Evolutionary conservation across 1,284 basidiomycete species (phyloP).

Genomic region (Cerrena zonata): DNA sequence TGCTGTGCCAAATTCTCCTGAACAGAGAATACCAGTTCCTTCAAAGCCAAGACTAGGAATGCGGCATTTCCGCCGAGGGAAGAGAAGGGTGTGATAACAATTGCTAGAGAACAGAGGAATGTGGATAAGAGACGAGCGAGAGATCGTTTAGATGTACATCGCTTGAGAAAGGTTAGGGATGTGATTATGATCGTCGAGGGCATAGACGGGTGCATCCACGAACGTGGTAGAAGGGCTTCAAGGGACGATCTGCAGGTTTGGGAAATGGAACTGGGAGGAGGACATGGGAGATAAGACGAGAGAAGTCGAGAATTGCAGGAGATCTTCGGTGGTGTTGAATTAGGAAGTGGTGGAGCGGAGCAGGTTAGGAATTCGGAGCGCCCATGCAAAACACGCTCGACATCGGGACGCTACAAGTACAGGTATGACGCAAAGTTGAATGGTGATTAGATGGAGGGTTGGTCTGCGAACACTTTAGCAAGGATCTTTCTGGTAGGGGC

Average conservation of each 20-base stretch:
- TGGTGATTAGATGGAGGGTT: no score
- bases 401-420: no score
- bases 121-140: slow-evolving; percentile 42
- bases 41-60: slow-evolving; percentile 41
- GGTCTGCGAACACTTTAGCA: no score
- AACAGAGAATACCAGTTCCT: slow-evolving; percentile 44
- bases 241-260: neutral
- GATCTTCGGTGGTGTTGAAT: no score
- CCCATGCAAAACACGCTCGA: no score
- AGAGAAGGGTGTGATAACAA: slow-evolving; percentile 40
- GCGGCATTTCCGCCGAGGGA: slow-evolving; percentile 36
- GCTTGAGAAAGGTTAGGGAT: neutral
- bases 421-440: no score
- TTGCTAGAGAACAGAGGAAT: slow-evolving; percentile 36
- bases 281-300: neutral
- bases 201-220: neutral
- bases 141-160: slow-evolving; percentile 30
- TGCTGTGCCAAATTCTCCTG: slow-evolving; percentile 46
- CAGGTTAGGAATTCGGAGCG: no score
- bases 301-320: neutral
- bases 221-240: neutral
- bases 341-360: no score
- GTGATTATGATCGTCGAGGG: neutral
- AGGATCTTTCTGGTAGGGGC: no score
- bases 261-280: neutral